Percentiles rank a stretch among this genome's conserved stretches.
Conservation (phyloP, 306 rosid genomes). For the Lathyrus aphaca region DNA sequence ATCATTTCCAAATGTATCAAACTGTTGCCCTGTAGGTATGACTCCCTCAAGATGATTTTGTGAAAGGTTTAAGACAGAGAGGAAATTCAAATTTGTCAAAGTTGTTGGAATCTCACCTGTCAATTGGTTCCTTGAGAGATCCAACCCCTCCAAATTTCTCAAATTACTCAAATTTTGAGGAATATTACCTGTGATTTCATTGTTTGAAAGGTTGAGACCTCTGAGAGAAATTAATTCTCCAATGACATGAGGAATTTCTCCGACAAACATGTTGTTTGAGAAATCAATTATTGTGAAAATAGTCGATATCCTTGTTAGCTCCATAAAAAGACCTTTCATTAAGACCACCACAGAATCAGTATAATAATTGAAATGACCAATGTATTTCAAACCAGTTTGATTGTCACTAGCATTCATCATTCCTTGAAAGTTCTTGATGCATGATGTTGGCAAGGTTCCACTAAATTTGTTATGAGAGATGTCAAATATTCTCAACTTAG, state of each 20-base stretch:
- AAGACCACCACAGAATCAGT: slow-evolving; percentile 24
- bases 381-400: neutral
- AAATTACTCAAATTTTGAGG: neutral
- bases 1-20: neutral
- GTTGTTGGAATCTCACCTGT: neutral
- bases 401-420: neutral
- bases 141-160: neutral
- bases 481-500: neutral
- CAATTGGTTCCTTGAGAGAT: neutral
- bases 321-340: neutral
- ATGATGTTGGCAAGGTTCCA: neutral
- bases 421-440: neutral
- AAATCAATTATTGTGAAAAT: slow-evolving; percentile 36
- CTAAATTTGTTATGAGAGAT: neutral
- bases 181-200: neutral
- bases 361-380: neutral
- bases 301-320: slow-evolving; percentile 7
- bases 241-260: neutral
- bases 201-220: neutral
- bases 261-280: neutral
- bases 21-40: neutral
- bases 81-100: neutral
- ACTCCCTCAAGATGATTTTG: neutral
- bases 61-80: neutral
- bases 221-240: neutral